Conservation (phyloP, 1,139 yeast species). For the Geotrichum bryndzae region DNA sequence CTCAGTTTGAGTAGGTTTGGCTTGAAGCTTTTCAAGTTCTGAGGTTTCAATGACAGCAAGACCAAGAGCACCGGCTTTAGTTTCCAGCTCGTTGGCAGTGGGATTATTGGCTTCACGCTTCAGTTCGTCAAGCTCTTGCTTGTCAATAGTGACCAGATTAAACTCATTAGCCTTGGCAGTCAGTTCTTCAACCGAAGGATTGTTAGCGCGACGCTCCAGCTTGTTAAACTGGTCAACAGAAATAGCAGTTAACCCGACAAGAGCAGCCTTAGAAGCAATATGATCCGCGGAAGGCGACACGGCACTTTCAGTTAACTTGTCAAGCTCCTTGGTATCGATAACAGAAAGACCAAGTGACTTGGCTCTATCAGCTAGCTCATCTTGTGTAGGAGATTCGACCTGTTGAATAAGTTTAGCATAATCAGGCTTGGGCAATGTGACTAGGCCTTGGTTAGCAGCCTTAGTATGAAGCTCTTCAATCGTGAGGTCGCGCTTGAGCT, state of each 20-base stretch:
- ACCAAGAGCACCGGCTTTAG: constrained; percentile 38
- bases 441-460: constrained; percentile 32
- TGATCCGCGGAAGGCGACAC: constrained; percentile 3
- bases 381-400: constrained; percentile 13
- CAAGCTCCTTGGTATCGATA: constrained; percentile 31
- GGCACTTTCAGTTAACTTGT: constrained; percentile 16
- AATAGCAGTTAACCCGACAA: constrained; percentile 38
- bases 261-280: constrained; percentile 17
- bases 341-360: constrained; percentile 27
- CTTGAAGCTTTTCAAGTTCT: constrained; percentile 20
- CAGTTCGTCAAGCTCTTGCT: constrained; percentile 16
- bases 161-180: constrained; percentile 6
- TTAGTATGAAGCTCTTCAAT: constrained; percentile 41
- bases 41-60: constrained; percentile 17
- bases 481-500: constrained; percentile 20
- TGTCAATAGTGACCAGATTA: constrained; percentile 10
- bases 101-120: constrained; percentile 23
- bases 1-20: constrained; percentile 18
- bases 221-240: constrained; percentile 27
- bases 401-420: constrained; percentile 11
- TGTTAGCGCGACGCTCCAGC: constrained; percentile 10
- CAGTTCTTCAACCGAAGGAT: constrained; percentile 11
- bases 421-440: constrained; percentile 10
- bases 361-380: constrained; percentile 24
- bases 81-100: constrained; percentile 32